phyloP scores from a whole-genome alignment of 805 yeast genomes.

The Danielia oregonensis region DNA sequence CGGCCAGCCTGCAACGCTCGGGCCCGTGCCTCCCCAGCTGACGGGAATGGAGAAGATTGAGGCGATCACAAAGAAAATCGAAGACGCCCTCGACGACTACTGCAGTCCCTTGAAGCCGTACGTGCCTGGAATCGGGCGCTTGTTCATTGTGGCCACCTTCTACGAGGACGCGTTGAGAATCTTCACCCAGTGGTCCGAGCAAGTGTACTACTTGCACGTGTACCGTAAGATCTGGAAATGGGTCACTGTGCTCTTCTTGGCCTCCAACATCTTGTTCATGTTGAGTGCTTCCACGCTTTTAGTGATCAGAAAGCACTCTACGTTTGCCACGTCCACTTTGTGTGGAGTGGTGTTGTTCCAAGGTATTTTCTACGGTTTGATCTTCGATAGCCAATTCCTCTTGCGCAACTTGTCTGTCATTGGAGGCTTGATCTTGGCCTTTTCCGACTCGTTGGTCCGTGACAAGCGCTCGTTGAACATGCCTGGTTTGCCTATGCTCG shows the following conservation, averaged over 20 bases:
- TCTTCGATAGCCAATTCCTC: constrained; percentile 76
- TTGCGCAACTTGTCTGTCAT: constrained; percentile 84
- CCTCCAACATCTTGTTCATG: constrained; percentile 67
- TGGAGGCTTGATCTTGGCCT: constrained; percentile 87
- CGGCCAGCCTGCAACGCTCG: constrained; percentile 13
- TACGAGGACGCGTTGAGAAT: constrained; percentile 86
- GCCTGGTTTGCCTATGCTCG: constrained; percentile 75
- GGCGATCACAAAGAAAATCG: constrained; percentile 48
- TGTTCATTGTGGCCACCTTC: constrained; percentile 89
- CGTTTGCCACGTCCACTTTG: constrained; percentile 67
- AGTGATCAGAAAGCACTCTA: constrained; percentile 63
- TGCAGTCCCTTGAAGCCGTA: constrained; percentile 58
- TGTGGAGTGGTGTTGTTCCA: constrained; percentile 72
- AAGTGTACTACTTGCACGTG: constrained; percentile 75
- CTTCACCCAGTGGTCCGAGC: constrained; percentile 85
- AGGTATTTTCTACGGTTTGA: constrained; percentile 84
- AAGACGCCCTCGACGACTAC: constrained; percentile 50
- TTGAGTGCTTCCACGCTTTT: constrained; percentile 65
- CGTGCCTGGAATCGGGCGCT: constrained; percentile 84
- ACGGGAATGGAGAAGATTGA: constrained; percentile 43
- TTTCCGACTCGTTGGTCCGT: constrained; percentile 80
- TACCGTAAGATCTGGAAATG: constrained; percentile 76
- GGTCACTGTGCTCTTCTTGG: constrained; percentile 70
- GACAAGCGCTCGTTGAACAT: constrained; percentile 61
- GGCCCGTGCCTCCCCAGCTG: constrained; percentile 24